A percentile compares a stretch with the other conserved stretches of the same genome.
These are phyloP conservation scores for Cenococcum geophilum DNA, from an alignment of 495 filamentous ascomycete genomes.

Conservation along the genomic window DNA sequence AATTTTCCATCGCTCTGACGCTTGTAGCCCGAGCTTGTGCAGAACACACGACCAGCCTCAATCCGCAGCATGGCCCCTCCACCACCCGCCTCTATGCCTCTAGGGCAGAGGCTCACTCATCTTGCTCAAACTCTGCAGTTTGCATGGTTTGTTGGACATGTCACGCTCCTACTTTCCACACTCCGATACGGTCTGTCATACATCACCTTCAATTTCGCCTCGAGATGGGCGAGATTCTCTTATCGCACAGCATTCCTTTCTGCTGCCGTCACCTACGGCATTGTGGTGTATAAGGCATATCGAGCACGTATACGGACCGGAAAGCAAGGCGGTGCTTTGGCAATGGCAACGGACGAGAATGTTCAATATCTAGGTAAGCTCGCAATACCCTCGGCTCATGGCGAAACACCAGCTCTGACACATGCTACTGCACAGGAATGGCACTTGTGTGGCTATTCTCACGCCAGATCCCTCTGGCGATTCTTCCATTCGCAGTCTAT, in stretches of 20 bases:
- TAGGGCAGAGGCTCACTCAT: constrained; percentile 64
- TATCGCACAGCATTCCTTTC: constrained; percentile 87
- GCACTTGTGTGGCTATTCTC: constrained; percentile 91
- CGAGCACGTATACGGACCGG: constrained; percentile 61
- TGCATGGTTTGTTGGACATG: constrained; percentile 87
- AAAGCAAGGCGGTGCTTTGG: constrained; percentile 51
- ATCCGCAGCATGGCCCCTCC: constrained; percentile 65
- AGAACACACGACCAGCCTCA: constrained; percentile 16
- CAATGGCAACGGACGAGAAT: constrained; percentile 81
- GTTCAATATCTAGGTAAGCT: constrained; percentile 90
- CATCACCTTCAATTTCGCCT: constrained; percentile 74
- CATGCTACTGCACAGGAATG: constrained; percentile 56
- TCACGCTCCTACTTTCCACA: constrained; percentile 75
- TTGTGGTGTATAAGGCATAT: constrained; percentile 98
- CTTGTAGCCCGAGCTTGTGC: constrained; percentile 4
- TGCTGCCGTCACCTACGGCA: constrained; percentile 88
- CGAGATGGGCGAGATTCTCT: constrained; percentile 63
- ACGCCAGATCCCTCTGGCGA: constrained; percentile 79
- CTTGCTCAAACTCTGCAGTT: constrained; percentile 84
- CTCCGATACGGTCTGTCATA: constrained; percentile 76
- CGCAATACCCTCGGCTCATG: background rate
- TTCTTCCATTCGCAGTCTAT: constrained; percentile 93
- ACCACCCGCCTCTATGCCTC: constrained; percentile 61
- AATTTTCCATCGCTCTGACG: constrained; percentile 5
- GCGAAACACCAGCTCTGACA: constrained; percentile 8